A percentile compares a stretch with the other conserved stretches of the same genome.
phyloP scores from a whole-genome alignment of 495 filamentous ascomycete species.

The Penicillium manginii region DNA sequence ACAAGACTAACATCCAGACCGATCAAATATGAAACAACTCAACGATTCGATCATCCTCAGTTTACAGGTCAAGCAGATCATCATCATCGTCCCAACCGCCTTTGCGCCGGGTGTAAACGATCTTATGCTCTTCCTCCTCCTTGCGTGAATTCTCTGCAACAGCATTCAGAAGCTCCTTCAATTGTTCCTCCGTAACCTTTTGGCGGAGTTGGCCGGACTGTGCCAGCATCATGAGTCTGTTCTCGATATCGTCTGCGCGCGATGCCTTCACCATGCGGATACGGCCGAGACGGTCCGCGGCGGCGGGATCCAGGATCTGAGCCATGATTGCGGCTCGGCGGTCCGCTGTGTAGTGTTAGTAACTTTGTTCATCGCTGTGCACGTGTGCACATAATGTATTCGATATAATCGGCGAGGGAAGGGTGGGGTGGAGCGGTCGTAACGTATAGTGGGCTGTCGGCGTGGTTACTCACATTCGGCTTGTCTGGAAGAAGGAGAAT shows the following conservation, averaged over 20 bases:
- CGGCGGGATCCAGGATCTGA: conserved; percentile 93
- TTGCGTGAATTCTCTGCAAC: conserved; percentile 71
- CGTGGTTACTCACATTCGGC: conserved; percentile 60
- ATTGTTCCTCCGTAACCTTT: conserved; percentile 89
- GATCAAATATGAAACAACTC: background rate
- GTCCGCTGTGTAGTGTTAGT: conserved; percentile 32
- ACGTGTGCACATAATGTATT: too few relatives aligned
- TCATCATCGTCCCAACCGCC: conserved; percentile 89
- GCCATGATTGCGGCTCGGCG: conserved; percentile 73
- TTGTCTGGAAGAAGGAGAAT: conserved; percentile 46
- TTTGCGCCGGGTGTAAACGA: conserved; percentile 82
- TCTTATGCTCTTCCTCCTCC: conserved; percentile 69
- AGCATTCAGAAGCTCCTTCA: conserved; percentile 86
- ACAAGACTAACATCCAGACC: too few relatives aligned
- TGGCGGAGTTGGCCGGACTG: conserved; percentile 80
- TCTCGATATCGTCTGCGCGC: conserved; percentile 88
- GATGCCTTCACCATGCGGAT: conserved; percentile 95
- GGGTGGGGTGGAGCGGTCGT: background rate
- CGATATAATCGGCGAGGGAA: background rate
- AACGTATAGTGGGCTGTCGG: background rate
- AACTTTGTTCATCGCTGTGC: too few relatives aligned
- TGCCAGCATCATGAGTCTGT: conserved; percentile 88
- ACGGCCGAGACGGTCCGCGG: conserved; percentile 87
- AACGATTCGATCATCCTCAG: background rate
- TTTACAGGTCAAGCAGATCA: conserved; percentile 69